phyloP scores from a whole-genome alignment of 1,284 basidiomycete genomes.

The Apiotrichum montevideense region DNA sequence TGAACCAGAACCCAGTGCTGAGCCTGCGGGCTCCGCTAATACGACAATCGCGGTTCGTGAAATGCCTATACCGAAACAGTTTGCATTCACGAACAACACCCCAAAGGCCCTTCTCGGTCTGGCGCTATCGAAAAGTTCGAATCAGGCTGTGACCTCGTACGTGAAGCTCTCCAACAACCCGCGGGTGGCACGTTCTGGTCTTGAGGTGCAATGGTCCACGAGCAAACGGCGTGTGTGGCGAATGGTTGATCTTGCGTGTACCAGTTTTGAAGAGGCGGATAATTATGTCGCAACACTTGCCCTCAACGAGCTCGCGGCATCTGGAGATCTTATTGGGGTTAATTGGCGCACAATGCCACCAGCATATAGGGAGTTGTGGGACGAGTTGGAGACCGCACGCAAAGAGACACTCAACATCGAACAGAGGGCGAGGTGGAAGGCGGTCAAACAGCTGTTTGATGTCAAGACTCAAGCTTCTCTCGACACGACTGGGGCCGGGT shows the following conservation, averaged over 20 bases:
- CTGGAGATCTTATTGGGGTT: slow-evolving; percentile 24
- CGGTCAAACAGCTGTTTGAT: slow-evolving; percentile 59
- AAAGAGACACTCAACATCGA: slow-evolving; percentile 59
- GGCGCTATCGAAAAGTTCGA: slow-evolving; percentile 52
- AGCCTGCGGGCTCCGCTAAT: slow-evolving; percentile 46
- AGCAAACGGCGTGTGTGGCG: slow-evolving; percentile 59
- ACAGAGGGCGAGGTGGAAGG: slow-evolving; percentile 67
- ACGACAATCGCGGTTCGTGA: slow-evolving; percentile 61
- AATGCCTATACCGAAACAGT: slow-evolving; percentile 73
- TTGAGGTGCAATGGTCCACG: slow-evolving; percentile 66
- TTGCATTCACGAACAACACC: slow-evolving; percentile 50
- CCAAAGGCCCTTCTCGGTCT: slow-evolving; percentile 31
- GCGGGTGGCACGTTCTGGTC: slow-evolving; percentile 63
- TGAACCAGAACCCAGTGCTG: slow-evolving; percentile 51
- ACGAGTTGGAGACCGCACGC: slow-evolving; percentile 69
- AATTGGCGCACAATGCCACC: slow-evolving; percentile 62
- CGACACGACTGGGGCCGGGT: too few relatives aligned
- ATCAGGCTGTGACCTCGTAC: slow-evolving; percentile 69
- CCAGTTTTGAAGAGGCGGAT: slow-evolving; percentile 71
- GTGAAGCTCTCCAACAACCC: slow-evolving; percentile 58
- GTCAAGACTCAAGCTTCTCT: slow-evolving; percentile 46
- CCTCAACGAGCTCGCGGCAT: slow-evolving; percentile 65
- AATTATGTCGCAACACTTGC: slow-evolving; percentile 85
- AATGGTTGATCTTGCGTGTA: slow-evolving; percentile 82
- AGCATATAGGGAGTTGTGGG: slow-evolving; percentile 84